Percentiles rank a stretch among this genome's conserved stretches.
Conservation (phyloP, 1,139 yeast genomes). For the Pichia terricola region DNA sequence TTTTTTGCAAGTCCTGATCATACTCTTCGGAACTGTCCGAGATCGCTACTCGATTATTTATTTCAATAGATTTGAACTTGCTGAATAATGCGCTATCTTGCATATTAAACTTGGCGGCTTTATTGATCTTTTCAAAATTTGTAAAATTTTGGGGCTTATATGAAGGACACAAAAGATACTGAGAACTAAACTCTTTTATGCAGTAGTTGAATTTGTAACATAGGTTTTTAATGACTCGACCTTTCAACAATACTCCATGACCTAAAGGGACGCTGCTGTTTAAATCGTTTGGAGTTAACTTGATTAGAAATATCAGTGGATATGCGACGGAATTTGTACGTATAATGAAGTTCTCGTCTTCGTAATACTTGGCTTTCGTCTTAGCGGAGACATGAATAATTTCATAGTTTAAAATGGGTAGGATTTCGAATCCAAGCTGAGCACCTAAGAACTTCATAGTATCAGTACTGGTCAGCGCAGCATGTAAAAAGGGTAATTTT, state of each 20-base stretch:
- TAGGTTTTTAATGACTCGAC: slow-evolving; percentile 43
- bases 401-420: slow-evolving; percentile 42
- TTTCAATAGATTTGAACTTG: too few species aligned
- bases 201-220: slow-evolving; percentile 28
- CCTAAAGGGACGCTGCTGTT: slow-evolving; percentile 25
- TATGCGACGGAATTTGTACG: slow-evolving; percentile 20
- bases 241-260: slow-evolving; percentile 44
- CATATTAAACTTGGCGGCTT: background rate
- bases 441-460: slow-evolving; percentile 36
- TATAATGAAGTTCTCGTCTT: slow-evolving; percentile 16
- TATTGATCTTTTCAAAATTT: background rate
- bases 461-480: slow-evolving; percentile 45
- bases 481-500: slow-evolving; percentile 36
- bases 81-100: too few species aligned
- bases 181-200: slow-evolving; percentile 4
- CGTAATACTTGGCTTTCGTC: slow-evolving; percentile 5
- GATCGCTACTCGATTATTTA: background rate
- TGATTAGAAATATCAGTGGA: slow-evolving; percentile 22
- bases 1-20: background rate
- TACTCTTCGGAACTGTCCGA: background rate
- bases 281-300: slow-evolving; percentile 10
- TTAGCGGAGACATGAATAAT: slow-evolving; percentile 32
- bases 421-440: slow-evolving; percentile 46
- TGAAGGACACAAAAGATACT: slow-evolving; percentile 19
- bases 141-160: slow-evolving; percentile 20